These are phyloP conservation scores for Xylaria hypoxylon DNA, from an alignment of 2,329 filamentous ascomycete species.

Conservation along the genomic window DNA sequence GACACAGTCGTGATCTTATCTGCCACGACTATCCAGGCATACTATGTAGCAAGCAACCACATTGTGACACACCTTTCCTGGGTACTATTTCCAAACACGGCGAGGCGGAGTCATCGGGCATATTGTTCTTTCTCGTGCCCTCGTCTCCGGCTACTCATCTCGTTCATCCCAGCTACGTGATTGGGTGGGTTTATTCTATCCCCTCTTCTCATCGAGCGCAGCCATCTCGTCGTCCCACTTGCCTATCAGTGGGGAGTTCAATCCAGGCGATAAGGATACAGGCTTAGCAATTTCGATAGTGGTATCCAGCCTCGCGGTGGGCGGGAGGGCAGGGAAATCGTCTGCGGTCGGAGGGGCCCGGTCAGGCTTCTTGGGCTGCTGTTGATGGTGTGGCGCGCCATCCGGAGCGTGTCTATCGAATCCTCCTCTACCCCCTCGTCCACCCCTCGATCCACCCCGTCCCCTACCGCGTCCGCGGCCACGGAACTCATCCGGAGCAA, in stretches of 20 bases:
- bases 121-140: background rate
- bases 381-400: constrained; percentile 36
- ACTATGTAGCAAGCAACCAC: background rate
- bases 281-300: constrained; percentile 36
- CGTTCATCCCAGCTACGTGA: constrained; percentile 6
- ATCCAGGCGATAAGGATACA: constrained; percentile 47
- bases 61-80: background rate
- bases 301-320: constrained; percentile 48
- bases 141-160: background rate
- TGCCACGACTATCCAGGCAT: constrained; percentile 6
- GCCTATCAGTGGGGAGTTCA: constrained; percentile 55
- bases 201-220: constrained; percentile 56
- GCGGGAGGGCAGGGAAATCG: constrained; percentile 57
- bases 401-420: constrained; percentile 39
- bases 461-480: constrained; percentile 52
- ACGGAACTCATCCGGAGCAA: constrained; percentile 50
- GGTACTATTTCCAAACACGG: background rate
- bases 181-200: background rate
- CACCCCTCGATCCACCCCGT: constrained; percentile 48
- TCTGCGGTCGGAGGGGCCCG: constrained; percentile 52
- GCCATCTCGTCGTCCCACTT: constrained; percentile 72
- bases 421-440: constrained; percentile 50
- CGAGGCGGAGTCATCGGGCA: background rate
- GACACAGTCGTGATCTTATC: constrained; percentile 16
- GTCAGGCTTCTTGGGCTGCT: constrained; percentile 33